Base-by-base conservation (phyloP, 345 rosid genomes). In the Salix dunnii region DNA sequence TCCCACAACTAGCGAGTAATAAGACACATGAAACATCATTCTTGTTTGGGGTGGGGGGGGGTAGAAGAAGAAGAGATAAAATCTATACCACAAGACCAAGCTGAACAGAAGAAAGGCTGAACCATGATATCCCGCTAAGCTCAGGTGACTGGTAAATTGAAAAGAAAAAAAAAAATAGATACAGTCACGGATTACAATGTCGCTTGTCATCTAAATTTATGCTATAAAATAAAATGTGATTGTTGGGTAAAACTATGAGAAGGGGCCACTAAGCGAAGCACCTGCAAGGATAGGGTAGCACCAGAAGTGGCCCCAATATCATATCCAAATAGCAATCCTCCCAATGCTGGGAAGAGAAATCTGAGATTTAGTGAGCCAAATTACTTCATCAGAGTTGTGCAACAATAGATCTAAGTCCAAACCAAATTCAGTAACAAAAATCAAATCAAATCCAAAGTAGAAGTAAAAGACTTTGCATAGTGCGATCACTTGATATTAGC, bases 231-330 rank as follows among this genome's bases (percentile, higher is more conserved):
- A 48, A 66, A 36, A 61, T 27, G 53, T 18, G 14, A 46, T 16
- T 46, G 48, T 40, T 60, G 10, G 18, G 48, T 16, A 35, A 72
- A 55, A 64, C 40, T 33, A 63, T 23, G 35, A 49, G 23, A 35
- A 69, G 66, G n/a, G 75, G 49, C 6, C 35, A 70, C 40, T 46
- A 27, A 58, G 75, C 46, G 35, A 67, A 71, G 74, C 72, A 90
- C 96, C 99, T 96, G 97, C 82, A 93, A 80, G 18, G 97, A 93
- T 85, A 96, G 67, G 36, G 98, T 73, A 73, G 98, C 98, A 67
- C 99, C 98, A 13, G 97, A 93, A 46, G 97, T 96, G 61, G 99
- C 99, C 69, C 98, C 99, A 80, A 95, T 95, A 84, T 95, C 99
- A 82, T 95, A 93, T 25, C 99, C 99, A 69, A 95, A 93, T 71